Base-by-base conservation (phyloP, 1,284 basidiomycete species). In the Sanghuangporus sanghuang region DNA sequence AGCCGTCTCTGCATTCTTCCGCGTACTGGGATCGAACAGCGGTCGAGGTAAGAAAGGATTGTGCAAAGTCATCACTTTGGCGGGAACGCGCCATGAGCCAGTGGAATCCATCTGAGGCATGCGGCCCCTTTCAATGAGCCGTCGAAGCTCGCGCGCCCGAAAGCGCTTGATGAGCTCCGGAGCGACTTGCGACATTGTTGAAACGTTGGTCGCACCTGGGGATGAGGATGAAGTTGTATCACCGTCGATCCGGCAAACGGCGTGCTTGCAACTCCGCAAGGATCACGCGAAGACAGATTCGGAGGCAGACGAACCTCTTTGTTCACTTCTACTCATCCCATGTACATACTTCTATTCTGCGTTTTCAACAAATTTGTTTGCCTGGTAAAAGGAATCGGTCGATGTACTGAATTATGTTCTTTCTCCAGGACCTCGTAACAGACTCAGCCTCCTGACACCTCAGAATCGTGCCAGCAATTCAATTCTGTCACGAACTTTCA, bases 141-240 rank as follows among this genome's bases (percentile, higher is more conserved):
- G 35, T 42, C 62, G 58, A 12, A 69, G 54, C 56, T 69, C 68
- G 36, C 68, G 68, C 39, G 62, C 38, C 6, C 67, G 63, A 59
- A 69, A 69, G 48, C 62, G 59, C 39, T 66, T 48, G 36, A 69
- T 44, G 35, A 67, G 61, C 36, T 64, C 57, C 23, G 61, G 65
- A 18, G 56, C 53, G 2, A 48, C 58, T n/a, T 27, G 18, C 7
- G 23, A 52, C 50, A 35, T 52, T 11, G 50, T 16, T 23, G 50
- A 32, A 5, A 32, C 27, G 27, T 16, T 11, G 1, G 48, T 9
- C 8, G 48, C 16, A 27, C 23, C 23, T n/a, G 21, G 48, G 21
- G 21, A n/a, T 50, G 48, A 23, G 23, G 23, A 23, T 1, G 23
- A n/a, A 16, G 48, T 16, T 11, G 9, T 18, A 11, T 9, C 18